phyloP scores from a whole-genome alignment of 768 basidiomycete species.

The Podaxis sp. region DNA sequence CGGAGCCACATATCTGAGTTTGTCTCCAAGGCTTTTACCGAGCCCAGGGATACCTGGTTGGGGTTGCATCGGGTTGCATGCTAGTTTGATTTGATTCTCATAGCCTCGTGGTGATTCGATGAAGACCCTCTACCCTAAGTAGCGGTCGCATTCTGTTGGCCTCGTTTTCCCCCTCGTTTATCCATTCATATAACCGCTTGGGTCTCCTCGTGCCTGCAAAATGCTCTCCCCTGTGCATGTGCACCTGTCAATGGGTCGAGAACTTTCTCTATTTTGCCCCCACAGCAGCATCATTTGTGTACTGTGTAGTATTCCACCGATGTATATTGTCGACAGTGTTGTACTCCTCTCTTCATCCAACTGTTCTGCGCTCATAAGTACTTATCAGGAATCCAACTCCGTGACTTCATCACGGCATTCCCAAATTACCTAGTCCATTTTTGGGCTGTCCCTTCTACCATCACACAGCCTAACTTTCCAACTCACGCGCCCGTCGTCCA shows the following conservation, averaged over 20 bases:
- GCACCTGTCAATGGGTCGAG: no score
- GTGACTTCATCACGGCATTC: background rate
- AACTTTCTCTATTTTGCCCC: no score
- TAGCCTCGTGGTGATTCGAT: background rate
- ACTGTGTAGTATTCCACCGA: no score
- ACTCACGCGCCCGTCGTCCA: background rate
- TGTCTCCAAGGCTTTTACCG: no score
- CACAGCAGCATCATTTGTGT: no score
- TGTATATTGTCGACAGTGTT: background rate
- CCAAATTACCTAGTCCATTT: background rate
- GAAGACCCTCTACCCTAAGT: background rate
- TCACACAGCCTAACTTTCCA: background rate
- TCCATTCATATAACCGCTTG: background rate
- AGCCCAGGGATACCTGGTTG: no score
- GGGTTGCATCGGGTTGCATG: no score
- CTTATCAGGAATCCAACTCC: no score
- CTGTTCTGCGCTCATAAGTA: background rate
- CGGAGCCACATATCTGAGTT: background rate
- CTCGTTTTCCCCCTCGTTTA: background rate
- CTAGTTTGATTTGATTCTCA: no score
- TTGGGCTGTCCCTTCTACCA: background rate
- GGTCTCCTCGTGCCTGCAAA: no score
- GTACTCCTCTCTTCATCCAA: background rate
- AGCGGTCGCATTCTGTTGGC: background rate
- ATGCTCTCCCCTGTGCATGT: no score